phyloP scores from a whole-genome alignment of 2,329 filamentous ascomycete species.

The Colletotrichum horii region DNA sequence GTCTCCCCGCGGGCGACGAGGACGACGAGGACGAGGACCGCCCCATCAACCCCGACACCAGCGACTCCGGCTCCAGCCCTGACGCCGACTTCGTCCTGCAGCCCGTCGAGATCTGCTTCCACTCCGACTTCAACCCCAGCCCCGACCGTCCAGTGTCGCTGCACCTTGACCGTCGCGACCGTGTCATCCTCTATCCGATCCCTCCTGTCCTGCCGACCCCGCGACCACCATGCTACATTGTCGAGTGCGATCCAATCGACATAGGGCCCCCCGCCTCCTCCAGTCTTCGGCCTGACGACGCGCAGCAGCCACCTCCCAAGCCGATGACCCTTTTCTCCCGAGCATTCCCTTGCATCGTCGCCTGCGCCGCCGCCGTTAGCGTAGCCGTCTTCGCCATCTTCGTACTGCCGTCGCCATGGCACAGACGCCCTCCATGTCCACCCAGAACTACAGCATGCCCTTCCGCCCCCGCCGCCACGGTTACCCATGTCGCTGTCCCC shows the following conservation, averaged over 20 bases:
- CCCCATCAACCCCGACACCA: not conserved
- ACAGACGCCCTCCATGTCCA: not conserved
- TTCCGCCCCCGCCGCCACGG: not conserved
- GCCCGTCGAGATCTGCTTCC: constrained; percentile 5
- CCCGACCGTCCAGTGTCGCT: not conserved
- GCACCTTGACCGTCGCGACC: not conserved
- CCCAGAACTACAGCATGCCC: not conserved
- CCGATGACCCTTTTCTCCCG: not conserved
- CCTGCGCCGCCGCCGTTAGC: not conserved
- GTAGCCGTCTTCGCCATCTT: constrained; percentile 1
- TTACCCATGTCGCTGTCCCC: not conserved
- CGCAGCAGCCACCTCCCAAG: not conserved
- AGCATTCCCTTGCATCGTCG: not conserved
- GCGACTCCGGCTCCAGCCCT: not conserved
- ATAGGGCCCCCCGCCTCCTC: not conserved
- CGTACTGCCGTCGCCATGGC: not conserved
- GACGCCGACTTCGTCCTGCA: not conserved
- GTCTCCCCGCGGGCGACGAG: not conserved
- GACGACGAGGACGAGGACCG: not conserved
- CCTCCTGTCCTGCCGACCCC: not conserved
- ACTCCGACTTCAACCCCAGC: not conserved
- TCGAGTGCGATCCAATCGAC: not conserved
- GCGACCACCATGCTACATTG: not conserved
- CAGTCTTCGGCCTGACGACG: not conserved
- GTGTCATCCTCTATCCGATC: not conserved